These are phyloP conservation scores for Rutstroemia sydowiana DNA, from an alignment of 2,329 filamentous ascomycete species.

Conservation along the genomic window DNA sequence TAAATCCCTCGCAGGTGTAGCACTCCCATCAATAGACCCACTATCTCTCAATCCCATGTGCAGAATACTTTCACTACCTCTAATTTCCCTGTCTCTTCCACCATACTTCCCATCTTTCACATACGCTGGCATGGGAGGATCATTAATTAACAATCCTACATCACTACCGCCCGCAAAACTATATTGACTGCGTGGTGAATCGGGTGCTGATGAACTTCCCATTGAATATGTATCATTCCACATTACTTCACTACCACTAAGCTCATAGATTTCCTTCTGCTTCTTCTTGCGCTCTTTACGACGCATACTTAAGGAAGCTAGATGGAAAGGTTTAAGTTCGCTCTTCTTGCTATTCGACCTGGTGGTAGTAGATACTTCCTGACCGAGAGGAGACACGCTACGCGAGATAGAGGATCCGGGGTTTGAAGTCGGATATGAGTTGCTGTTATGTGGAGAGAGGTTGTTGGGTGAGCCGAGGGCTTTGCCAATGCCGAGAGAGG, in stretches of 20 bases:
- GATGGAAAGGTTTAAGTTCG: conserved; percentile 4
- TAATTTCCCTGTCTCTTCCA: background rate
- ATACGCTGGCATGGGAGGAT: background rate
- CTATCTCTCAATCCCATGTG: conserved; percentile 3
- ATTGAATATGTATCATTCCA: background rate
- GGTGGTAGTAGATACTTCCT: background rate
- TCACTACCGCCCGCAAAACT: background rate
- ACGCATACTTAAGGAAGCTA: conserved; percentile 4
- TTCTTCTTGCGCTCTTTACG: conserved; percentile 7
- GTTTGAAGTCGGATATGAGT: background rate
- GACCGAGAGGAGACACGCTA: background rate
- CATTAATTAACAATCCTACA: background rate
- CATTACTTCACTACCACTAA: conserved; percentile 5
- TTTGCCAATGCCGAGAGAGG: conserved; percentile 3
- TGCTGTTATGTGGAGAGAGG: background rate
- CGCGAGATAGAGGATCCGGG: background rate
- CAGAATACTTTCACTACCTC: background rate
- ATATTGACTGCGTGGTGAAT: background rate
- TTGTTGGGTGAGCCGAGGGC: conserved; percentile 3
- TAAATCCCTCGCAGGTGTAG: too few species aligned
- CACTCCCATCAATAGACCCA: too few species aligned
- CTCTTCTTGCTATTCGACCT: too few species aligned
- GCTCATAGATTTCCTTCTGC: conserved; percentile 5
- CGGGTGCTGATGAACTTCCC: background rate
- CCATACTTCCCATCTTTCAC: too few species aligned